Percentiles rank a stretch among this genome's conserved stretches.
These are phyloP conservation scores for Piper betle DNA, from an alignment of 164 flowering plant species.

Conservation along the genomic window DNA sequence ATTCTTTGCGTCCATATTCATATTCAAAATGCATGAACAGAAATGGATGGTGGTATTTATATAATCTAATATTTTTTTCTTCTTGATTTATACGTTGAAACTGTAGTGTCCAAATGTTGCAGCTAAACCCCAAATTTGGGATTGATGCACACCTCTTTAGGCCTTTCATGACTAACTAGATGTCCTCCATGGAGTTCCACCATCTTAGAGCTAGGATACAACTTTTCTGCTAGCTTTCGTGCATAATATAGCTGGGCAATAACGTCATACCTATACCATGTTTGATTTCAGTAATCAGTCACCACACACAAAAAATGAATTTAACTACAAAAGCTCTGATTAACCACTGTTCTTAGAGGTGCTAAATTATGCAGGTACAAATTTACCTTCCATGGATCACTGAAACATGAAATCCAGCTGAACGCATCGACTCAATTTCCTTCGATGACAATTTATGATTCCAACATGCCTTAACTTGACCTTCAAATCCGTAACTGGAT, in stretches of 20 bases:
- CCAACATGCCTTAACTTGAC: slow-evolving; percentile 94
- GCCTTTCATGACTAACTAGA: slow-evolving; percentile 87
- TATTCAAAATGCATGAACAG: not conserved
- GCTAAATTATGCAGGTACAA: not conserved
- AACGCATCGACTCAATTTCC: slow-evolving; percentile 54
- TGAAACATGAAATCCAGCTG: slow-evolving; percentile 71
- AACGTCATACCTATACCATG: slow-evolving; percentile 48
- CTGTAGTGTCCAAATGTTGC: not conserved
- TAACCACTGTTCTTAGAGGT: too few relatives aligned
- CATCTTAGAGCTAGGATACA: slow-evolving; percentile 77
- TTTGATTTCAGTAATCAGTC: slow-evolving; percentile 1
- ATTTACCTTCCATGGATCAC: slow-evolving; percentile 90
- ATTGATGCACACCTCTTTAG: slow-evolving; percentile 71
- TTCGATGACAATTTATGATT: slow-evolving; percentile 54
- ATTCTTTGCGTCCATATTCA: too few relatives aligned
- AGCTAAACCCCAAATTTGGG: not conserved
- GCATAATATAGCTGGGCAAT: slow-evolving; percentile 81
- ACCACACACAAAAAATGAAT: not conserved
- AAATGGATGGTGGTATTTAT: not conserved
- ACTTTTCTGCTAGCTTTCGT: slow-evolving; percentile 60
- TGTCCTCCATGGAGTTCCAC: slow-evolving; percentile 89
- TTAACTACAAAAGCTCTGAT: too few relatives aligned
- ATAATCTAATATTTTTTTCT: too few relatives aligned
- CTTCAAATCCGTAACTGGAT: slow-evolving; percentile 75
- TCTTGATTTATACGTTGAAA: too few relatives aligned